Conservation (phyloP, 2,329 filamentous ascomycete species). For the Chrysoporthe deuterocubensis region DNA sequence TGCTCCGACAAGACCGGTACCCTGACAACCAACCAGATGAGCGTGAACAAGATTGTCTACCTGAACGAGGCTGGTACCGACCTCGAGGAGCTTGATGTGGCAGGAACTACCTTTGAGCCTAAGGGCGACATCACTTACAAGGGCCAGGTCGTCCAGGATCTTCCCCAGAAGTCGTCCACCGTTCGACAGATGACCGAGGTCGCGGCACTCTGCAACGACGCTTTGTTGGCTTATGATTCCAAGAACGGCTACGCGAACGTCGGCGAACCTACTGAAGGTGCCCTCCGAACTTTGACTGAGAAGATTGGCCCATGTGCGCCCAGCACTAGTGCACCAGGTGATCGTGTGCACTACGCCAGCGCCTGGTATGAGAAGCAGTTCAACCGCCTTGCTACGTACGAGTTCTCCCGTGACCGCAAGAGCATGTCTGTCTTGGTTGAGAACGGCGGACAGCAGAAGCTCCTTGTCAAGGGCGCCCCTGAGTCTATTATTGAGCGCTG, state of each 20-base stretch:
- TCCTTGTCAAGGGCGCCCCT: slow-evolving; percentile 95
- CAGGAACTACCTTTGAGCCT: slow-evolving; percentile 91
- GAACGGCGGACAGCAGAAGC: slow-evolving; percentile 70
- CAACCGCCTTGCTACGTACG: slow-evolving; percentile 82
- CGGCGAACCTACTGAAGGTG: slow-evolving; percentile 94
- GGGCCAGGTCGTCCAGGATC: slow-evolving; percentile 70
- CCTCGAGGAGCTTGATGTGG: slow-evolving; percentile 84
- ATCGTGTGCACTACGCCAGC: slow-evolving; percentile 81
- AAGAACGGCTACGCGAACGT: slow-evolving; percentile 80
- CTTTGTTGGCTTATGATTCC: slow-evolving; percentile 79
- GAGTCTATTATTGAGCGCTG: slow-evolving; percentile 94
- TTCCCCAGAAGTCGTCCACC: slow-evolving; percentile 73
- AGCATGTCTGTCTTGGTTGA: slow-evolving; percentile 97
- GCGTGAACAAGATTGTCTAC: slow-evolving; percentile 89
- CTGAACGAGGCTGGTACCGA: slow-evolving; percentile 73
- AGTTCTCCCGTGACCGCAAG: slow-evolving; percentile 97
- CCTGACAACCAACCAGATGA: slow-evolving; percentile 99
- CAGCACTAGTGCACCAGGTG: slow-evolving; percentile 52
- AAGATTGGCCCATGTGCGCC: slow-evolving; percentile 87
- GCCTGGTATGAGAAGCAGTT: slow-evolving; percentile 79
- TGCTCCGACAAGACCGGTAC: slow-evolving; percentile 99
- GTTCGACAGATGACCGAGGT: slow-evolving; percentile 77
- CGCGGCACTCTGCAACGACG: slow-evolving; percentile 84
- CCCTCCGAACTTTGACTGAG: slow-evolving; percentile 86
- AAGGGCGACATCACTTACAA: slow-evolving; percentile 72